Evolutionary conservation across 306 rosid genomes (phyloP), one percentile per base, ranked within the genome.

Genomic region (Quercus cerris): DNA sequence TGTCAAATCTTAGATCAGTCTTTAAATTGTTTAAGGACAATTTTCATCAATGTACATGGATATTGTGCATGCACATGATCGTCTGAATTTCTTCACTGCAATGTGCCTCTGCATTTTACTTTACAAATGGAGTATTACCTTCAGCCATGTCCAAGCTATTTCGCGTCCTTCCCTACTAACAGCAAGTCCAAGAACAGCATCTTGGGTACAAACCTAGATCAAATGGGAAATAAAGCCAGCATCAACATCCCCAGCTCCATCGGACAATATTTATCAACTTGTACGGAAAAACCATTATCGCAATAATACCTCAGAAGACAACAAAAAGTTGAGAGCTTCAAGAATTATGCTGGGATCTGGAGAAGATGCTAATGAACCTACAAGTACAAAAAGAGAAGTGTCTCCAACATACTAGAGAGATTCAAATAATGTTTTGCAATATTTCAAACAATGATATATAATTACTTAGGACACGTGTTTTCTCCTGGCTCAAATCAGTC

Each of bases 401-500:
- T 74, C 33, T 7, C 41, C 81, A 17, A 73, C 10, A 63, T 68
- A 15, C 28, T 52, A 67, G 59, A 28, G 33, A 76, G 49, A 44
- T 12, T 35, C 17, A 28, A 11, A 67, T 38, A 38, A 67, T 31
- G 14, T 54, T 68, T 49, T 7, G 6, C 4, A 46, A 46, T 49
- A 59, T 19, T 82, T 49, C 38, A 19, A 56, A 56, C 56, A 25
- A 73, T 17, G 19, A 71, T 28, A 41, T 18, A 33, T 61, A 68
- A 59, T 86, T 91, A 95, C 99, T 77, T 81, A 93, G 85, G 87
- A 95, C 83, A 74, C 93, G 93, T 59, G 93, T 91, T 88, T 90
- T 95, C 90, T 95, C 98, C 87, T 90, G 94, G 84, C 97, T 91
- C 49, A 87, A 77, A 84, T 93, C 99, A 66, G 88, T 85, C 88